Evolutionary conservation across 2,329 filamentous ascomycete genomes (phyloP), one percentile per base, ranked within the genome.

Genomic region (Parafenestella ontariensis): DNA sequence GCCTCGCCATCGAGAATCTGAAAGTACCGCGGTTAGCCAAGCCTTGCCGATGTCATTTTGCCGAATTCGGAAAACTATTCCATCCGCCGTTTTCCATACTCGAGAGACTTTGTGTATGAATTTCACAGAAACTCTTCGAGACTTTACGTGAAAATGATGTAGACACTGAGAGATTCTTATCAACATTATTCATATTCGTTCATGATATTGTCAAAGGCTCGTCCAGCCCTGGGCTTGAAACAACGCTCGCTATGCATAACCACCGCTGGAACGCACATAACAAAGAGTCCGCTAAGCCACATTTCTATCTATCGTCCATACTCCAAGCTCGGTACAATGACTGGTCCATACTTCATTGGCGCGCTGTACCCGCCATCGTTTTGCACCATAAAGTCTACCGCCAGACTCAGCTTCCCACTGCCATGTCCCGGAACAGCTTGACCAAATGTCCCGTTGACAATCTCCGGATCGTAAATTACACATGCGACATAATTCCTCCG

Each of bases 371-470:
- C 85, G 0, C 90, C 90, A 65, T 97, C 94, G 1, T 91, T 92
- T 77, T 99, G 95, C 20, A 99, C 94, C 76, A 99, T 91, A 74
- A 97, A 99, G 76, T 99, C 95, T 1, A 96, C 91, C 1, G 94
- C 95, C 40, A 99, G 79, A 77, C 91, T 96, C 68, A 99, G 74
- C 79, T 80, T 77, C 11, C 79, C 79, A 29, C 68, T 71, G 7
- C 74, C 73, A 49, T 76, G 66, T 29, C 77, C 70, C 39, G 77
- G 68, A 58, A 76, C 74, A 52, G 68, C 66, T 51, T 73, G 70
- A 9, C 74, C 75, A 59, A 77, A 78, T 3, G 69, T 74, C 15
- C 80, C 78, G 39, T 82, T 82, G 26, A 91, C 84, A 45, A 87
- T 83, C 56, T 96, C 92, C 0, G 94, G 92, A 73, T 99, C 95